These are phyloP conservation scores for Thelonectria discophora DNA, from an alignment of 2,329 filamentous ascomycete species.

Conservation along the genomic window DNA sequence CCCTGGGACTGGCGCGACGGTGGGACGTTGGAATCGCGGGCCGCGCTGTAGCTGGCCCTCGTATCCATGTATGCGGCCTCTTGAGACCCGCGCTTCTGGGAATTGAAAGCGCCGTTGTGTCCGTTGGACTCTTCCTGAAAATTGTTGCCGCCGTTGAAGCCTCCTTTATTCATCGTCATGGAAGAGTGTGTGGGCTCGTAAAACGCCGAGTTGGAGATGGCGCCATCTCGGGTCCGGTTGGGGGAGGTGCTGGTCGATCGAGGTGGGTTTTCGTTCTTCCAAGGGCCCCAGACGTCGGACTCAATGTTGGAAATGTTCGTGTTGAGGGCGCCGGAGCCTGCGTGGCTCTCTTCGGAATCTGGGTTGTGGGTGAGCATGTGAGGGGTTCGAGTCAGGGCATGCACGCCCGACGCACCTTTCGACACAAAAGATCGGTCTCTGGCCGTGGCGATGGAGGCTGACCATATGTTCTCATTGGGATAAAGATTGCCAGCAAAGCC, in stretches of 20 bases:
- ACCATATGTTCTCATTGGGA: slow-evolving; percentile 49
- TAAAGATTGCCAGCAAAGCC: slow-evolving; percentile 50
- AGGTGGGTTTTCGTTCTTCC: slow-evolving; percentile 61
- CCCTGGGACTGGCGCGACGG: slow-evolving; percentile 63
- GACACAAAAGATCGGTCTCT: slow-evolving; percentile 53
- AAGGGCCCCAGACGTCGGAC: slow-evolving; percentile 71
- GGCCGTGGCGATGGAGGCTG: slow-evolving; percentile 53
- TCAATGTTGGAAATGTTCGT: slow-evolving; percentile 75
- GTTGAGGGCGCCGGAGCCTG: slow-evolving; percentile 75
- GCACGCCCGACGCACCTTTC: slow-evolving; percentile 54
- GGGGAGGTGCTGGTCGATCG: slow-evolving; percentile 66
- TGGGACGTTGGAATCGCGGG: slow-evolving; percentile 65
- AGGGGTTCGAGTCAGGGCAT: background rate
- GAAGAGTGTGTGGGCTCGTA: slow-evolving; percentile 57
- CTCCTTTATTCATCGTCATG: slow-evolving; percentile 51
- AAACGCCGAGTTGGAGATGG: slow-evolving; percentile 55
- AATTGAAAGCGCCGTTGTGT: slow-evolving; percentile 39
- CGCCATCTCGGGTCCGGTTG: slow-evolving; percentile 60
- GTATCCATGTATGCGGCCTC: slow-evolving; percentile 54
- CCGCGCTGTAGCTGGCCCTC: slow-evolving; percentile 45
- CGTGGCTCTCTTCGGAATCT: slow-evolving; percentile 56
- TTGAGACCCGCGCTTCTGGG: slow-evolving; percentile 47
- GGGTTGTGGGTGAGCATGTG: slow-evolving; percentile 27
- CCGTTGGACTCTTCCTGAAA: slow-evolving; percentile 39
- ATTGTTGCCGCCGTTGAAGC: slow-evolving; percentile 36